A percentile compares a stretch with the other conserved stretches of the same genome.
phyloP scores from a whole-genome alignment of 495 filamentous ascomycete genomes.

The Lichina pygmaea region DNA sequence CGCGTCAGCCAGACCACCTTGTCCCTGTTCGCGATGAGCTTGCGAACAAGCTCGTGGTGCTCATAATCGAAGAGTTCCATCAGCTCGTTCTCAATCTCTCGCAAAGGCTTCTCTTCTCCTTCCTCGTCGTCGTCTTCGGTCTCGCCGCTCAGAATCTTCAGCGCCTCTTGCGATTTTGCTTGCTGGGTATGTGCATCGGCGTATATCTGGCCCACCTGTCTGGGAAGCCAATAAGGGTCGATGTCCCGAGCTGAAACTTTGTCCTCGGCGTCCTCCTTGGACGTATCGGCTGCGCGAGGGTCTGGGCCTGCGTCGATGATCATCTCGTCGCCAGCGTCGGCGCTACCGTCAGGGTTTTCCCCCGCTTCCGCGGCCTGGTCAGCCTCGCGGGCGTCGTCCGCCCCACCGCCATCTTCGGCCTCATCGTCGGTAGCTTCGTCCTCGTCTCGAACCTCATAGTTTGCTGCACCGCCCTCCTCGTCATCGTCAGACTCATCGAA shows the following conservation, averaged over 20 bases:
- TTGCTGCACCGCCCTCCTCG: slow-evolving; percentile 44
- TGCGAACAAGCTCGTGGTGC: slow-evolving; percentile 75
- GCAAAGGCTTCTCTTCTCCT: slow-evolving; percentile 41
- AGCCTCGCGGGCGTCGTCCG: slow-evolving; percentile 3
- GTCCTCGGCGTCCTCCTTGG: slow-evolving; percentile 25
- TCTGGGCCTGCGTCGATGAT: slow-evolving; percentile 34
- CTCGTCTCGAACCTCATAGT: slow-evolving; percentile 62
- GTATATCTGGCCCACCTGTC: slow-evolving; percentile 70
- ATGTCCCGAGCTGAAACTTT: slow-evolving; percentile 61
- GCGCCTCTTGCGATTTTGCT: slow-evolving; percentile 55
- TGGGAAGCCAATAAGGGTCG: slow-evolving; percentile 90
- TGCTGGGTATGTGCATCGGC: slow-evolving; percentile 75
- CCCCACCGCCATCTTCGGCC: slow-evolving; percentile 20
- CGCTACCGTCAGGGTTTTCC: not conserved
- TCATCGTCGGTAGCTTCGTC: slow-evolving; percentile 43
- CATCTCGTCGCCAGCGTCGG: slow-evolving; percentile 24
- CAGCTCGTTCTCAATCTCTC: slow-evolving; percentile 91
- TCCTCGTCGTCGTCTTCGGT: slow-evolving; percentile 30
- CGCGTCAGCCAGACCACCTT: slow-evolving; percentile 89
- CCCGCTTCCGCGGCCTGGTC: slow-evolving; percentile 6
- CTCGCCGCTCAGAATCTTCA: slow-evolving; percentile 52
- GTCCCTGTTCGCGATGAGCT: slow-evolving; percentile 71
- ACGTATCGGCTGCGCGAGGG: slow-evolving; percentile 11
- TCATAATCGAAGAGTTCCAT: slow-evolving; percentile 98
- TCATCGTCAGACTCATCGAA: slow-evolving; percentile 89